Evolutionary conservation across 2,329 filamentous ascomycete species (phyloP).

Genomic region (Fusarium veterinarium): DNA sequence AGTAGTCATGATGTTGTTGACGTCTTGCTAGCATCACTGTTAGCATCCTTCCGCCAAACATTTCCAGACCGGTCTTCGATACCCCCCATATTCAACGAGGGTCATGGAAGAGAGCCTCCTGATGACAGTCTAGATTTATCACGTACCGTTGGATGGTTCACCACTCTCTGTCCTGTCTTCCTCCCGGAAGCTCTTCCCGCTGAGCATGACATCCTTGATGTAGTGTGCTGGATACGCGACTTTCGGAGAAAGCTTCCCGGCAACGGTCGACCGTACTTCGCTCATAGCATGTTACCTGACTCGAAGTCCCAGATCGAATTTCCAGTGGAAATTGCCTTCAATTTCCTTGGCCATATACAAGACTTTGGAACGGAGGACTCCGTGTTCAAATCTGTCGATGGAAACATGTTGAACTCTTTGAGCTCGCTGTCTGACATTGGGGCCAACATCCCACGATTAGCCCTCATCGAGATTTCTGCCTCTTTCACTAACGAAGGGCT

Average conservation of each 20-base stretch:
- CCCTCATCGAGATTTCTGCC: slow-evolving; percentile 32
- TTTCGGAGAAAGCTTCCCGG: slow-evolving; percentile 32
- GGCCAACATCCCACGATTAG: slow-evolving; percentile 18
- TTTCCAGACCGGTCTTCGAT: slow-evolving; percentile 44
- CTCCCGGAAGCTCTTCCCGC: slow-evolving; percentile 26
- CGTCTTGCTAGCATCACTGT: slow-evolving; percentile 47
- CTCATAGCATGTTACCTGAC: neutral
- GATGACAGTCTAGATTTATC: slow-evolving; percentile 45
- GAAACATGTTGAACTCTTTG: slow-evolving; percentile 7
- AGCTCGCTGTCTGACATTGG: slow-evolving; percentile 23
- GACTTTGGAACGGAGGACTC: neutral
- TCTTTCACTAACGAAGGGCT: neutral
- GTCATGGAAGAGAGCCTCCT: slow-evolving; percentile 51
- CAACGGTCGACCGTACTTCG: slow-evolving; percentile 40
- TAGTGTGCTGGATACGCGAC: slow-evolving; percentile 39
- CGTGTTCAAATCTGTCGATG: slow-evolving; percentile 7
- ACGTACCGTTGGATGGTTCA: slow-evolving; percentile 54
- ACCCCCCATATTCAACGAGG: slow-evolving; percentile 49
- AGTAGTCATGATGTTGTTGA: slow-evolving; percentile 47
- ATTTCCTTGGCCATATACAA: slow-evolving; percentile 33
- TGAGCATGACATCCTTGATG: slow-evolving; percentile 21
- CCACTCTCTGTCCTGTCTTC: slow-evolving; percentile 41
- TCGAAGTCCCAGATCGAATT: neutral
- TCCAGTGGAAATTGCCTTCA: slow-evolving; percentile 35
- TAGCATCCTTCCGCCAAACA: slow-evolving; percentile 40